phyloP scores from a whole-genome alignment of 106 monocot species.

The Dactylorhiza incarnata region DNA sequence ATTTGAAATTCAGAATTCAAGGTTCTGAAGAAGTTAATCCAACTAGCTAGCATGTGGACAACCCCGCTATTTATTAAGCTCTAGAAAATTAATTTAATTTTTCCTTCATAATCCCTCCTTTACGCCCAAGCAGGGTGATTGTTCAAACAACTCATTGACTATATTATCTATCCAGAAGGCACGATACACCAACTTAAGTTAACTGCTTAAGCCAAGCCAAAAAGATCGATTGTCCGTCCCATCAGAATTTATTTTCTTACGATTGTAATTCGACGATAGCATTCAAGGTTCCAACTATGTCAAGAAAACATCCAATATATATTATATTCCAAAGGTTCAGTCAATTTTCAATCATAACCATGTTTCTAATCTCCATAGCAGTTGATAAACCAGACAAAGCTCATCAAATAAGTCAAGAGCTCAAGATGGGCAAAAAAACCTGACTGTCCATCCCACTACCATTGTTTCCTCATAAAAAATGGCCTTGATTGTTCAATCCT shows the following conservation, averaged over 20 bases:
- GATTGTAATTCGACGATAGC: background rate
- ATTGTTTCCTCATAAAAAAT: no score
- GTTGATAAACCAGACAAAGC: no score
- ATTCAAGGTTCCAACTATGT: background rate
- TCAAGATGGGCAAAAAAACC: no score
- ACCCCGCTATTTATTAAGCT: background rate
- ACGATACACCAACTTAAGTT: background rate
- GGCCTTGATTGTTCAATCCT: no score
- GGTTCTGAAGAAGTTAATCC: background rate
- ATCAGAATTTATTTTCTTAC: background rate
- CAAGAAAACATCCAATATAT: no score
- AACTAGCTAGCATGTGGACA: background rate
- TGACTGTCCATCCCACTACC: no score
- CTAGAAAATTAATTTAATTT: background rate
- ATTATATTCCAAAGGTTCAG: no score
- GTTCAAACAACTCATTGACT: background rate
- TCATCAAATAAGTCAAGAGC: no score
- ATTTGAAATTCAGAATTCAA: background rate
- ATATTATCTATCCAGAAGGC: no score
- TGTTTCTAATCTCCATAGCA: no score
- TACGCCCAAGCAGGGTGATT: background rate
- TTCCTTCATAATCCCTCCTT: background rate
- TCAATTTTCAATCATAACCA: no score
- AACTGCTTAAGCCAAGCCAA: background rate
- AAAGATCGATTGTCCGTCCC: background rate